These are phyloP conservation scores for Tagetes erecta DNA, from an alignment of 129 eudicot genomes.

Conservation along the genomic window DNA sequence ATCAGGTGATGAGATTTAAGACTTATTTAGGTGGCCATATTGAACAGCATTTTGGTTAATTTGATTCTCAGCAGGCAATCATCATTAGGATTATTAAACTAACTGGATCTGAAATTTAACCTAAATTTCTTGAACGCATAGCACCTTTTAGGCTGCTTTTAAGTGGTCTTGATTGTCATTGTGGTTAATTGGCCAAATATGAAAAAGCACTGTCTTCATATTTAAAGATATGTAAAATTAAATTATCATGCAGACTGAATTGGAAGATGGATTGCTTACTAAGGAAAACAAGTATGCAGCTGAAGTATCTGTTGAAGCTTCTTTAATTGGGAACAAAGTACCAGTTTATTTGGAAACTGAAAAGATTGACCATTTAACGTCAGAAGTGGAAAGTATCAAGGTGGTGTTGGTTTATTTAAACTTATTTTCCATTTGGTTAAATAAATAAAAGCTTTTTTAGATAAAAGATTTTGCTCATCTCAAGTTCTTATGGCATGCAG, in stretches of 20 bases:
- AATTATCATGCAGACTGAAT: constrained; percentile 54
- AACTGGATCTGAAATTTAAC: constrained; percentile 8
- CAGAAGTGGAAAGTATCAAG: constrained; percentile 36
- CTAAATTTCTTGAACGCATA: constrained; percentile 8
- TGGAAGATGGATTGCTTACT: constrained; percentile 63
- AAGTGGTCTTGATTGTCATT: constrained; percentile 22
- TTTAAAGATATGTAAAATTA: constrained; percentile 15
- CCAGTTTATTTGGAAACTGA: constrained; percentile 4
- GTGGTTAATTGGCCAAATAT: constrained; percentile 27
- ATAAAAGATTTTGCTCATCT: neutral
- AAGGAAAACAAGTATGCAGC: constrained; percentile 65
- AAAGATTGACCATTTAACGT: constrained; percentile 30
- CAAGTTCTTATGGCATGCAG: neutral
- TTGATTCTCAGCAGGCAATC: constrained; percentile 3
- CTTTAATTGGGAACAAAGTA: constrained; percentile 28
- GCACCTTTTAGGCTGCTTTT: constrained; percentile 9
- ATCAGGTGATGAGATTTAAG: constrained; percentile 26
- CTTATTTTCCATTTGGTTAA: neutral
- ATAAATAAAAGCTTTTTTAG: neutral
- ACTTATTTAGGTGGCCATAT: constrained; percentile 26
- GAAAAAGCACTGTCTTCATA: constrained; percentile 7
- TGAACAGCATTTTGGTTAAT: constrained; percentile 3
- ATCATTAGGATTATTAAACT: neutral
- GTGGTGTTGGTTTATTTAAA: constrained; percentile 13
- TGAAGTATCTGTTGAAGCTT: constrained; percentile 67